These are phyloP conservation scores for Eutrema heterophyllum DNA, from an alignment of 345 rosid genomes.

Conservation along the genomic window DNA sequence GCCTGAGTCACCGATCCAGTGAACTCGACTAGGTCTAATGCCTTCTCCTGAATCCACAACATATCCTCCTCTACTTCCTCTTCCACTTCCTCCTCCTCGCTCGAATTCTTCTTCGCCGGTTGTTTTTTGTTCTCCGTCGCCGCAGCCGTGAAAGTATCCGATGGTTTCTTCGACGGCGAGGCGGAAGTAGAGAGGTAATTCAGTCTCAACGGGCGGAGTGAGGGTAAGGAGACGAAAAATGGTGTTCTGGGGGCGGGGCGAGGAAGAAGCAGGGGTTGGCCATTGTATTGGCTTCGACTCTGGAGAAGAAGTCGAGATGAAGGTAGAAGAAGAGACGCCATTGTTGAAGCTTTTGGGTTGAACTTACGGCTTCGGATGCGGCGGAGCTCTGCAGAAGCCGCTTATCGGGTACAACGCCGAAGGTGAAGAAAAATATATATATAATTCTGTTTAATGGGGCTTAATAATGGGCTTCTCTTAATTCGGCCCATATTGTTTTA, in stretches of 20 bases:
- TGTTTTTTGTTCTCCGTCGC: conserved; percentile 19
- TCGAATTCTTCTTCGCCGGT: conserved; percentile 4
- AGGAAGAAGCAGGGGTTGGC: conserved; percentile 14
- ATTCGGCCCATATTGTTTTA: conserved; percentile 4
- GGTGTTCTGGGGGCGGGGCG: conserved; percentile 20
- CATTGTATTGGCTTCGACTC: conserved; percentile 20
- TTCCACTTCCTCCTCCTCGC: conserved; percentile 38
- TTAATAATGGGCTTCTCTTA: neutral
- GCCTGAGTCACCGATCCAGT: conserved; percentile 91
- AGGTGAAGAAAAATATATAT: neutral
- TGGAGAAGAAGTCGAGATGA: conserved; percentile 28
- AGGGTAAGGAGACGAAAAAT: conserved; percentile 17
- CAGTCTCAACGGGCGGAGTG: conserved; percentile 8
- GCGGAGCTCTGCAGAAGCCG: conserved; percentile 27
- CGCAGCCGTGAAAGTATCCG: neutral
- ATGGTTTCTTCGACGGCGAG: conserved; percentile 36
- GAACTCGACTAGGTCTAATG: conserved; percentile 82
- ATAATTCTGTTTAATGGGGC: neutral
- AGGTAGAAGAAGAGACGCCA: conserved; percentile 36
- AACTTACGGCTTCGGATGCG: conserved; percentile 16
- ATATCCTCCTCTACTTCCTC: conserved; percentile 86
- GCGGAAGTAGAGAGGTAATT: conserved; percentile 11
- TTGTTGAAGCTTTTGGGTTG: conserved; percentile 13
- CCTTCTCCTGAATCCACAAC: conserved; percentile 94
- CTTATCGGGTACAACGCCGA: conserved; percentile 9